Evolutionary conservation across 1,139 yeast species (phyloP).

Genomic region (Geotrichum klebahnii): DNA sequence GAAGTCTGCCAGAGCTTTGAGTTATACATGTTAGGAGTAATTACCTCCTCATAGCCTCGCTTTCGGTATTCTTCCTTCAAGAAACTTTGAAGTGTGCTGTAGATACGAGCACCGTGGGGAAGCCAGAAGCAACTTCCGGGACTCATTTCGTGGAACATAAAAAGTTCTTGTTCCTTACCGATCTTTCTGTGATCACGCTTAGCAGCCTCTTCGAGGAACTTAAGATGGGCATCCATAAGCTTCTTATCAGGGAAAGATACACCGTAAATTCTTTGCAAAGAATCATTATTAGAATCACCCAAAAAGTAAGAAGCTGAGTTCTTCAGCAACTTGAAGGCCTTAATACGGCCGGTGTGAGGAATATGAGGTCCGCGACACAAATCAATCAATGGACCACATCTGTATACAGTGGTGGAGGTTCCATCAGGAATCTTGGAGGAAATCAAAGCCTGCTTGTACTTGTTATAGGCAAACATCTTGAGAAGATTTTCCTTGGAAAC

Average conservation of each 20-base stretch:
- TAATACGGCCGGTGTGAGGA: constrained; percentile 95
- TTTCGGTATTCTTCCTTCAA: constrained; percentile 77
- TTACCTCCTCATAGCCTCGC: constrained; percentile 95
- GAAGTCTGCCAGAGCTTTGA: constrained; percentile 95
- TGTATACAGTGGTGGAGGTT: constrained; percentile 91
- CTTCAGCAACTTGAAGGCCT: constrained; percentile 89
- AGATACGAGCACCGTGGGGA: constrained; percentile 96
- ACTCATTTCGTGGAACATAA: constrained; percentile 90
- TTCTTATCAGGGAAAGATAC: constrained; percentile 98
- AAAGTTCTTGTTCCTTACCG: constrained; percentile 94
- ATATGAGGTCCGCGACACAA: constrained; percentile 98
- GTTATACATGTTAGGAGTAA: constrained; percentile 96
- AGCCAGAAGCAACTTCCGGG: constrained; percentile 98
- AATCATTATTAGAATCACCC: constrained; percentile 90
- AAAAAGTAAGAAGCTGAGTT: constrained; percentile 95
- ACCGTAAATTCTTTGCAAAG: constrained; percentile 96
- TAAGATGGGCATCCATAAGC: constrained; percentile 90
- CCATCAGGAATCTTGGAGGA: constrained; percentile 91
- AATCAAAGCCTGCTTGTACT: constrained; percentile 87
- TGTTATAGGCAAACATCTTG: constrained; percentile 91
- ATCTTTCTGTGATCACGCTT: constrained; percentile 95
- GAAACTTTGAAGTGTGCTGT: constrained; percentile 74
- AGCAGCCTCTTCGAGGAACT: constrained; percentile 94
- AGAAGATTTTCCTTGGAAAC: constrained; percentile 87
- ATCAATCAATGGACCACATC: constrained; percentile 97